Conservation (phyloP, 192 early-diverging fungal genomes). For the Coemansia sp. region DNA sequence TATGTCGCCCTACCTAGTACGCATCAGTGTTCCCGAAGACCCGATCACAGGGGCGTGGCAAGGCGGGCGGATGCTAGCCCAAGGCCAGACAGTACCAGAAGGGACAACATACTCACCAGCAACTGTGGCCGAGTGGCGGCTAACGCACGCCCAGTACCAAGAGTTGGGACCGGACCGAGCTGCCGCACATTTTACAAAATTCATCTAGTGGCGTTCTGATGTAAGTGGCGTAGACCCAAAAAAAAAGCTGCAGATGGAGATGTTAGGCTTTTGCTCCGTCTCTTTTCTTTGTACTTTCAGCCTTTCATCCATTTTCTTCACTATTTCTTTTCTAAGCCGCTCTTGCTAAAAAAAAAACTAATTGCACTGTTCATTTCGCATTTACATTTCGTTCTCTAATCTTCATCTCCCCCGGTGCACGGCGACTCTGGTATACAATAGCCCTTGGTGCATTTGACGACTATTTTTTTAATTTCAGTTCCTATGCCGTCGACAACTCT, state of each 20-base stretch:
- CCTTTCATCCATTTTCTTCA: conserved; percentile 6
- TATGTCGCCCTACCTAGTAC: conserved; percentile 63
- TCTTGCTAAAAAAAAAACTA: not conserved
- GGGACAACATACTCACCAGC: not conserved
- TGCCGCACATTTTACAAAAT: conserved; percentile 23
- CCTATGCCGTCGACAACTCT: conserved; percentile 39
- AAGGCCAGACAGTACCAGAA: not conserved
- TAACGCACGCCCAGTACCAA: conserved; percentile 31
- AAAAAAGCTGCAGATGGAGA: not conserved
- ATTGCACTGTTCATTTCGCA: not conserved
- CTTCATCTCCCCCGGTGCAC: conserved; percentile 1
- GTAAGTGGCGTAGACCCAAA: not conserved
- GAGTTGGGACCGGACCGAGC: conserved; percentile 37
- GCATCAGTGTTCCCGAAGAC: not conserved
- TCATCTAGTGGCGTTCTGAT: not conserved
- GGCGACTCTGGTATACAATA: conserved; percentile 3
- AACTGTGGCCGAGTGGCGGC: conserved; percentile 16
- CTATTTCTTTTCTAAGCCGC: conserved; percentile 2
- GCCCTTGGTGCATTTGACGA: conserved; percentile 12
- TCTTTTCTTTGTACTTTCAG: conserved; percentile 6
- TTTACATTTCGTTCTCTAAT: conserved; percentile 16
- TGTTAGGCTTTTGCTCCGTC: not conserved
- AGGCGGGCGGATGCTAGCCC: conserved; percentile 16
- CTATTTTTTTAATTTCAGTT: conserved; percentile 13
- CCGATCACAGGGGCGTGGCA: conserved; percentile 32